A percentile compares a stretch with the other conserved stretches of the same genome.
Evolutionary conservation across 2,329 filamentous ascomycete species (phyloP).

Genomic region (Exutisphaerella laricina): DNA sequence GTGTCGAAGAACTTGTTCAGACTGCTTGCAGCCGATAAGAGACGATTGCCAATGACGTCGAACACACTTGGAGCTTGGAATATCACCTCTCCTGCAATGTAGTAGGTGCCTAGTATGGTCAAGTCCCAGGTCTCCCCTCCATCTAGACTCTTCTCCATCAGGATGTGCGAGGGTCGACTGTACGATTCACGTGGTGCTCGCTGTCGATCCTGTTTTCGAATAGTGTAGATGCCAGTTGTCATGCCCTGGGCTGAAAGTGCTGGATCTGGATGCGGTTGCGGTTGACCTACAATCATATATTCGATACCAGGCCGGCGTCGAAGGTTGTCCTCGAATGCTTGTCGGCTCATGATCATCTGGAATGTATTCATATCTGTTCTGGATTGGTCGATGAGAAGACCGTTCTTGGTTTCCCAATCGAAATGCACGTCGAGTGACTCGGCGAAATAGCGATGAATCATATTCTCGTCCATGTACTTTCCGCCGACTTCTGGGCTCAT

Average conservation of each 20-base stretch:
- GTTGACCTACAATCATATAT: conserved; percentile 55
- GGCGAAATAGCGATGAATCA: conserved; percentile 56
- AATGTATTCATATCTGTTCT: conserved; percentile 46
- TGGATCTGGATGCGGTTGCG: conserved; percentile 44
- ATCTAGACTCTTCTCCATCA: conserved; percentile 30
- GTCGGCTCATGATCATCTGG: conserved; percentile 49
- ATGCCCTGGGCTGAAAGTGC: conserved; percentile 28
- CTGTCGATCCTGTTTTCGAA: conserved; percentile 53
- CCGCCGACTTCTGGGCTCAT: conserved; percentile 12
- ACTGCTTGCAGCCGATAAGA: conserved; percentile 53
- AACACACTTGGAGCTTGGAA: conserved; percentile 58
- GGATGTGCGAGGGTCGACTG: conserved; percentile 33
- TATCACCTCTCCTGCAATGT: conserved; percentile 55
- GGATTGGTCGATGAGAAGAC: conserved; percentile 49
- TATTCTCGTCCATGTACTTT: conserved; percentile 35
- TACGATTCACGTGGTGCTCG: conserved; percentile 36
- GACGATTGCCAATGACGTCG: conserved; percentile 48
- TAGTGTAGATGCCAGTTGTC: conserved; percentile 51
- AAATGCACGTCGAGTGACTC: conserved; percentile 57
- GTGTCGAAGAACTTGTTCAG: conserved; percentile 52
- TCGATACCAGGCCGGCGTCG: conserved; percentile 53
- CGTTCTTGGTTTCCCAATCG: conserved; percentile 56
- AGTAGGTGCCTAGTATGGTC: conserved; percentile 53
- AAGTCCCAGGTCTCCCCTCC: conserved; percentile 39
- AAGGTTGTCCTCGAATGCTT: conserved; percentile 51